Evolutionary conservation across 352 stramenopile genomes (phyloP), one percentile per base, ranked within the genome.

Genomic region (Pythium insidiosum): DNA sequence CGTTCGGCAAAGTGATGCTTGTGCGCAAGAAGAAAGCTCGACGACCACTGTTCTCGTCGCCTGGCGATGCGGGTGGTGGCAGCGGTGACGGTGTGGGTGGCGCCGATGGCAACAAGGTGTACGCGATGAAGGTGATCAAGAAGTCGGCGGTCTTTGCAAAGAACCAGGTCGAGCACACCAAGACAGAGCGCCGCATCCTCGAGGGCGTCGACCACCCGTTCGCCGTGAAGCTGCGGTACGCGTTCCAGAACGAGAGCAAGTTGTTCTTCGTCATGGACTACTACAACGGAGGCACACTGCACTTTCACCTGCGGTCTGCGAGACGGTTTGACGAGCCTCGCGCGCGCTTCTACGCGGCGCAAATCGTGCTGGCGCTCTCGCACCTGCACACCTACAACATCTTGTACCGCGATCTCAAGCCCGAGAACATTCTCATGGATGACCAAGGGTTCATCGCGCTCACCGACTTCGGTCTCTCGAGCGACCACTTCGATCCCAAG

Each of bases 1-100:
- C 91, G 1, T 98, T 98, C 59, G 94, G 94, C 16, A 97, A 97
- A 52, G 95, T 98, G 11, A 89, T 95, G 70, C 51, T 94, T 22
- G 84, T 94, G 6, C 62, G 73, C 16, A 70, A 85, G 37, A 88
- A 86, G 35, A 51, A 46, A 13, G 34, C 30, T 35, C 58, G 53
- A 31, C 25, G 24, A 10, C 21, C 19, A 3, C 20, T 38, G 43
- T 33, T 40, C 16, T 39, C 24, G 2, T 31, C 12, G 30, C 19
- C 16, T 10, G 20, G 12, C 5, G 38, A 19, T n/a, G 15, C 24
- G 0, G 23, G 25, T 29, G 33, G 36, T 3, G 21, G 9, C 47
- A 39, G 20, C 2, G 36, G 31, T 21, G 47, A 19, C 33, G n/a
- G 29, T n/a, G 18, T 30, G 20, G 13, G 19, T 23, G 25, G 29